Evolutionary conservation across 441 rosid species (phyloP).

Genomic region (Syzygium malaccense): DNA sequence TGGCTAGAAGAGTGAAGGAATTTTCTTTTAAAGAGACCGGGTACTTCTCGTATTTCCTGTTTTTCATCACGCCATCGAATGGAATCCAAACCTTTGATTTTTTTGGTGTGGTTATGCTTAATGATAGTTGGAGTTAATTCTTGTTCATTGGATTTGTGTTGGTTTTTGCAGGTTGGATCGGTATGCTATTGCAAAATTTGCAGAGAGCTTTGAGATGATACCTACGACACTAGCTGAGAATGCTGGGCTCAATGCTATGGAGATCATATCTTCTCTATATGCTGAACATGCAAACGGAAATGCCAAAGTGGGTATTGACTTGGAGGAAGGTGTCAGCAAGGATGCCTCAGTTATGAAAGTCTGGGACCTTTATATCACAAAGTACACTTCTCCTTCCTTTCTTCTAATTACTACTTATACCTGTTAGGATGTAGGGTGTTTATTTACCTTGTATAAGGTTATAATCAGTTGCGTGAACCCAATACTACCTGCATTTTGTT

Average conservation of each 20-base stretch:
- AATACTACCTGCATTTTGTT: no score
- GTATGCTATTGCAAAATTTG: constrained; percentile 92
- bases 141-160: neutral
- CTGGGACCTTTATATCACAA: constrained; percentile 93
- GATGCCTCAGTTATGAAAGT: constrained; percentile 56
- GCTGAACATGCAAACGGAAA: constrained; percentile 92
- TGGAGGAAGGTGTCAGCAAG: constrained; percentile 74
- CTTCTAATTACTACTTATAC: neutral
- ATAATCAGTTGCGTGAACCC: neutral
- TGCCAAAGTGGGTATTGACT: constrained; percentile 79
- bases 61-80: neutral
- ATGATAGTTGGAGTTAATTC: neutral
- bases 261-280: constrained; percentile 84
- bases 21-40: constrained; percentile 90
- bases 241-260: constrained; percentile 98
- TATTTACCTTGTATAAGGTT: neutral
- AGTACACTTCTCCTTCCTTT: constrained; percentile 32
- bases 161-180: constrained; percentile 77
- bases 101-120: neutral
- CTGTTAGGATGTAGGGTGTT: neutral
- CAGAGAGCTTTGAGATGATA: constrained; percentile 97
- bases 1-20: constrained; percentile 93
- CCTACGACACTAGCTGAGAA: constrained; percentile 93
- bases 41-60: constrained; percentile 22
- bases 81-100: neutral